Evolutionary conservation across 768 basidiomycete species (phyloP).

Genomic region (Omphalotus guepiniiformis): DNA sequence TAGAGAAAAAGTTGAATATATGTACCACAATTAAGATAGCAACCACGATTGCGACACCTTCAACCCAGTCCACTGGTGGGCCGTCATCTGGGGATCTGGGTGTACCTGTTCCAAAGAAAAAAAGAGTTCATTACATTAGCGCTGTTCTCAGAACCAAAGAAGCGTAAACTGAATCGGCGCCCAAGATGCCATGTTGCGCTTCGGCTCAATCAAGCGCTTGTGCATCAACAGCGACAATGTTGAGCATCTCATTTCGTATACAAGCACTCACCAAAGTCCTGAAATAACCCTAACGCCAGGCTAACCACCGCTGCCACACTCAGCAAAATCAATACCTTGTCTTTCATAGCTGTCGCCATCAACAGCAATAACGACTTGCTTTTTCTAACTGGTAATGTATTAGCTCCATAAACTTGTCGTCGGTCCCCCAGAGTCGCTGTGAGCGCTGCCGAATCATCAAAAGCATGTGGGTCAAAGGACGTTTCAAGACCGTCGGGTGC

Average conservation of each 20-base stretch:
- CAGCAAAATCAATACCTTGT: slow-evolving; percentile 89
- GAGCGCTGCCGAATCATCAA: slow-evolving; percentile 22
- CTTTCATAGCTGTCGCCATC: slow-evolving; percentile 85
- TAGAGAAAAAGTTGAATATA: slow-evolving; percentile 6
- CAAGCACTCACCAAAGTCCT: slow-evolving; percentile 68
- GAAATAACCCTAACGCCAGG: slow-evolving; percentile 89
- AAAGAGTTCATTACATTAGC: too few species aligned
- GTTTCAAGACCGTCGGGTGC: slow-evolving; percentile 24
- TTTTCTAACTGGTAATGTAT: slow-evolving; percentile 66
- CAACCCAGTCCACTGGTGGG: slow-evolving; percentile 94
- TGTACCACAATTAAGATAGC: slow-evolving; percentile 72
- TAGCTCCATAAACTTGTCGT: slow-evolving; percentile 66
- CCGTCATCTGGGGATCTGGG: slow-evolving; percentile 45
- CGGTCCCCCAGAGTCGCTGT: slow-evolving; percentile 56
- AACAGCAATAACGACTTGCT: slow-evolving; percentile 67
- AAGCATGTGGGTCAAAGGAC: neutral
- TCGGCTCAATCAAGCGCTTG: too few species aligned
- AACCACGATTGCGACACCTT: slow-evolving; percentile 81
- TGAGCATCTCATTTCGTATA: too few species aligned
- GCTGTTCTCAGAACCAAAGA: too few species aligned
- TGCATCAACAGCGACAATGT: too few species aligned
- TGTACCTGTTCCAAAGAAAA: slow-evolving; percentile 19
- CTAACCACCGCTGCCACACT: slow-evolving; percentile 92
- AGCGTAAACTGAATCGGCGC: too few species aligned
- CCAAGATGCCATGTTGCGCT: too few species aligned